Evolutionary conservation across 306 rosid species (phyloP).

Genomic region (Begonia fuchsioides): DNA sequence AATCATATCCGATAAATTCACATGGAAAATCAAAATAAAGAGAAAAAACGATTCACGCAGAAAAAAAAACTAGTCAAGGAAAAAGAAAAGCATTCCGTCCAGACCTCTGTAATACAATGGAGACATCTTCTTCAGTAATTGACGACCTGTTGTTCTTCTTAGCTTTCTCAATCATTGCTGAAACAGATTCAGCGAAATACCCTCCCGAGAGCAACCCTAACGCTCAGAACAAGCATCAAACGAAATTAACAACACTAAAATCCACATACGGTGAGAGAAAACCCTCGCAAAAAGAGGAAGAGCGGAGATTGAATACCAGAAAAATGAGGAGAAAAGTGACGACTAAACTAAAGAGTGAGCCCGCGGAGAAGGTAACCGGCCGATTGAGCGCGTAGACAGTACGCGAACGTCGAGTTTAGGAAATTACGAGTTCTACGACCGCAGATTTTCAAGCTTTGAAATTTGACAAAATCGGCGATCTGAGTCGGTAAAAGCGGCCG

Average conservation of each 20-base stretch:
- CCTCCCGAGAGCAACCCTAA: not conserved
- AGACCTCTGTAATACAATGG: conserved; percentile 42
- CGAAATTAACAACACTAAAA: not conserved
- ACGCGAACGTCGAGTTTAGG: not conserved
- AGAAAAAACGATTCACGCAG: not conserved
- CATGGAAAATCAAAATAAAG: not conserved
- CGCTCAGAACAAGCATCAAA: not conserved
- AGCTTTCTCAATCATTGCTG: conserved; percentile 26
- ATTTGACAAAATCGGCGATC: conserved; percentile 2
- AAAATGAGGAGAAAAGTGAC: not conserved
- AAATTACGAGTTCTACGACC: not conserved
- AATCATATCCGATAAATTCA: conserved; percentile 3
- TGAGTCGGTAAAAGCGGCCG: not conserved
- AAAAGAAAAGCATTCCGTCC: not conserved
- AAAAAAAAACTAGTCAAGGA: not conserved
- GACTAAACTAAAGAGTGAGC: not conserved
- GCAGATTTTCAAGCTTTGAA: not conserved
- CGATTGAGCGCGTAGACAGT: conserved; percentile 3
- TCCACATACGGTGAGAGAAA: not conserved
- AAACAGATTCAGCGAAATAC: not conserved
- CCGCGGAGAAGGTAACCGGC: not conserved
- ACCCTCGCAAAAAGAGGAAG: conserved; percentile 23
- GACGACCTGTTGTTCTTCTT: conserved; percentile 21
- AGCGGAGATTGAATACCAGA: conserved; percentile 3
- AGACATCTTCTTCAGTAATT: conserved; percentile 37